Percentiles rank a stretch among this genome's conserved stretches.
These are phyloP conservation scores for Parachaetomium inaequale DNA, from an alignment of 495 filamentous ascomycete species.

Conservation along the genomic window DNA sequence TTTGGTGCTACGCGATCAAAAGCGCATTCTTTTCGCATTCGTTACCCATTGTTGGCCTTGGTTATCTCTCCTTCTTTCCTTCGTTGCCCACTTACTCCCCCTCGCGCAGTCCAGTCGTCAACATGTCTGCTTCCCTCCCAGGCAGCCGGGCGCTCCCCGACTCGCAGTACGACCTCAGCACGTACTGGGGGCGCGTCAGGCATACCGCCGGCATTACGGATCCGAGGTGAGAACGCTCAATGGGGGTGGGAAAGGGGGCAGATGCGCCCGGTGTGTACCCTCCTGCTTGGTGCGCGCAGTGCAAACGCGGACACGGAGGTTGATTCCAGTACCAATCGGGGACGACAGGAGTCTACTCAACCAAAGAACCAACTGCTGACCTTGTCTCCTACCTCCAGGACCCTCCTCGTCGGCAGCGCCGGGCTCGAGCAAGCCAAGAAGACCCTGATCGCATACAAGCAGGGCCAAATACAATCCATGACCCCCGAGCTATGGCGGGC, in stretches of 20 bases:
- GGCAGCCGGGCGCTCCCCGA: conserved; percentile 79
- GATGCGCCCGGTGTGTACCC: conserved; percentile 11
- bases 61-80: neutral
- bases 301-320: neutral
- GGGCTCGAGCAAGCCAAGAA: conserved; percentile 80
- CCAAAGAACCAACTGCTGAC: conserved; percentile 10
- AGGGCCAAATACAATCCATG: conserved; percentile 70
- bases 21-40: neutral
- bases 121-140: conserved; percentile 87
- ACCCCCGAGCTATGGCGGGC: conserved; percentile 88
- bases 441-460: conserved; percentile 76
- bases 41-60: neutral
- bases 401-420: conserved; percentile 67
- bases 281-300: conserved; percentile 6
- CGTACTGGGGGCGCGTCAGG: conserved; percentile 91
- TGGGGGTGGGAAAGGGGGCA: neutral
- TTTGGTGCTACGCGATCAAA: neutral
- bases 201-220: conserved; percentile 89
- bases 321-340: conserved; percentile 3
- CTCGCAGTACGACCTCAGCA: conserved; percentile 87
- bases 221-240: conserved; percentile 70
- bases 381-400: conserved; percentile 48
- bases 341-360: neutral
- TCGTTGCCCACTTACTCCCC: neutral
- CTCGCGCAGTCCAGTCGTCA: conserved; percentile 7